Percentiles rank a stretch among this genome's conserved stretches.
Evolutionary conservation across 1,284 basidiomycete species (phyloP).

Genomic region (Boletus mariae): DNA sequence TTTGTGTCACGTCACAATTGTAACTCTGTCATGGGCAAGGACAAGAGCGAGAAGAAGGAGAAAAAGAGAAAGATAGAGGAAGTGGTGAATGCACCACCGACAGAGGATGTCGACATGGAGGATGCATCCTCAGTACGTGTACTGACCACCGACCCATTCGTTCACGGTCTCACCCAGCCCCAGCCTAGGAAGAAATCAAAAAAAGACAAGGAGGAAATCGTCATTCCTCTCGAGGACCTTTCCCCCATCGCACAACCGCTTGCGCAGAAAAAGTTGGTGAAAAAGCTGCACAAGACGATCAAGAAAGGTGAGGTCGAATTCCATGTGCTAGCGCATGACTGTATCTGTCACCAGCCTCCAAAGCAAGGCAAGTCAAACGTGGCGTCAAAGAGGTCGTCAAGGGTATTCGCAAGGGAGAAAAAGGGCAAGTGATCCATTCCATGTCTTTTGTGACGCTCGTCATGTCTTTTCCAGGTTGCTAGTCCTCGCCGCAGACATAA

Average conservation of each 20-base stretch:
- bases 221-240: constrained; percentile 77
- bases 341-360: constrained; percentile 62
- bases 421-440: constrained; percentile 60
- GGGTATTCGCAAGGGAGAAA: constrained; percentile 92
- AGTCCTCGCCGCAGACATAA: constrained; percentile 95
- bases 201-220: constrained; percentile 61
- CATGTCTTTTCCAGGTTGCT: constrained; percentile 59
- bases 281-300: constrained; percentile 90
- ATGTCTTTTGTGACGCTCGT: constrained; percentile 3
- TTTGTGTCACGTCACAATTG: constrained; percentile 23
- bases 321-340: constrained; percentile 4
- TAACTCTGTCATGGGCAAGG: constrained; percentile 60
- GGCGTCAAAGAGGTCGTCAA: constrained; percentile 98
- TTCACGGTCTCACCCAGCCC: constrained; percentile 9
- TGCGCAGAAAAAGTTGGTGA: constrained; percentile 86
- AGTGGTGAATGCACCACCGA: constrained; percentile 27
- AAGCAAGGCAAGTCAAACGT: constrained; percentile 87
- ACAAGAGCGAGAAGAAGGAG: constrained; percentile 64
- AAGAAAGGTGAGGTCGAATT: constrained; percentile 69
- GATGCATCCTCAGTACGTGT: constrained; percentile 43
- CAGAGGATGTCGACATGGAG: constrained; percentile 51
- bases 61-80: constrained; percentile 41
- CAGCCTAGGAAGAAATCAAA: constrained; percentile 57
- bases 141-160: neutral
- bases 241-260: constrained; percentile 89